A percentile compares a stretch with the other conserved stretches of the same genome.
Evolutionary conservation across 2,329 filamentous ascomycete genomes (phyloP).

Genomic region (Thermoascus crustaceus): DNA sequence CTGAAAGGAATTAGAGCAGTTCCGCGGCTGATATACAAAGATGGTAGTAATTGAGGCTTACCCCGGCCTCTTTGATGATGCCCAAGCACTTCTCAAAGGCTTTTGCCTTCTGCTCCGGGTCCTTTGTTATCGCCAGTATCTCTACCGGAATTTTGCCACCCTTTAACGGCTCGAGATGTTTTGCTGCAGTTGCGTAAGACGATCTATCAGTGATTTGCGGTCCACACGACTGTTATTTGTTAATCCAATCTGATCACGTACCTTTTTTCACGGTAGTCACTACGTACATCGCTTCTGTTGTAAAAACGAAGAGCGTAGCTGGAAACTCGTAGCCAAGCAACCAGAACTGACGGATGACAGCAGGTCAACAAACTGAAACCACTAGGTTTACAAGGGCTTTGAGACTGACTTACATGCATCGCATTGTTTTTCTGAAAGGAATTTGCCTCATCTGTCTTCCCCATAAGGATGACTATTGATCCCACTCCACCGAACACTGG

Average conservation of each 20-base stretch:
- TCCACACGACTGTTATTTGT: neutral
- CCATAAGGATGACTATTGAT: conserved; percentile 84
- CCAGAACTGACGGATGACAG: conserved; percentile 65
- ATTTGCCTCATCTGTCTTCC: conserved; percentile 82
- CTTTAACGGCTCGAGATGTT: conserved; percentile 86
- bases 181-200: conserved; percentile 51
- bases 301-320: conserved; percentile 88
- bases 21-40: neutral
- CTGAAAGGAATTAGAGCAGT: conserved; percentile 34
- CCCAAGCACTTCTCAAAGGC: conserved; percentile 78
- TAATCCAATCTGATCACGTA: conserved; percentile 29
- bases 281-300: conserved; percentile 77
- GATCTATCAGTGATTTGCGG: conserved; percentile 22
- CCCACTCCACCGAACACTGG: conserved; percentile 75
- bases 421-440: conserved; percentile 94
- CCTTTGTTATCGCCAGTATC: conserved; percentile 84
- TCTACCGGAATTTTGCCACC: conserved; percentile 88
- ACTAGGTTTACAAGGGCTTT: neutral
- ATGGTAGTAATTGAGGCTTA: conserved; percentile 42
- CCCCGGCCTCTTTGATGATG: conserved; percentile 77
- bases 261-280: conserved; percentile 97
- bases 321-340: conserved; percentile 97
- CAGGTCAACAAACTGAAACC: conserved; percentile 5
- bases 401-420: conserved; percentile 64
- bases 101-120: conserved; percentile 83